These are phyloP conservation scores for Aspergillus sp. DNA, from an alignment of 2,329 filamentous ascomycete genomes.

Conservation along the genomic window DNA sequence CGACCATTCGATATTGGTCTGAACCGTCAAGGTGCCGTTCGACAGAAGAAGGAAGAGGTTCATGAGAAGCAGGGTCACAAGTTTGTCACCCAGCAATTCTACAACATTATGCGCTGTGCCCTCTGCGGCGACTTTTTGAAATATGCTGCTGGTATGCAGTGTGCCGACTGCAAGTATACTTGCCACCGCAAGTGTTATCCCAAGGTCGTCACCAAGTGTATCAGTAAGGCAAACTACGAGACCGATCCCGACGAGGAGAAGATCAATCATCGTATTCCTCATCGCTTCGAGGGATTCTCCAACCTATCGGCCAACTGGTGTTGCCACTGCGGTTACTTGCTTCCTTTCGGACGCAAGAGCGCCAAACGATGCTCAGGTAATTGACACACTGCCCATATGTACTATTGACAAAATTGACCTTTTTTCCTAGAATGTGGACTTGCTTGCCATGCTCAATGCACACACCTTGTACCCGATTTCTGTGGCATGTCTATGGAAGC, in stretches of 20 bases:
- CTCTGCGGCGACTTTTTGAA: slow-evolving; percentile 98
- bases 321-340: slow-evolving; percentile 94
- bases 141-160: slow-evolving; percentile 98
- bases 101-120: slow-evolving; percentile 99
- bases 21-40: slow-evolving; percentile 89
- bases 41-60: slow-evolving; percentile 95
- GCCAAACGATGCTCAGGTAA: slow-evolving; percentile 84
- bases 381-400: slow-evolving; percentile 1
- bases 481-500: slow-evolving; percentile 99
- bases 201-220: slow-evolving; percentile 98
- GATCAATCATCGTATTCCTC: slow-evolving; percentile 98
- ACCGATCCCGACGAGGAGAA: slow-evolving; percentile 98
- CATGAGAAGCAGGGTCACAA: slow-evolving; percentile 99
- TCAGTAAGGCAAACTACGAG: slow-evolving; percentile 98
- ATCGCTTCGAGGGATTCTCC: slow-evolving; percentile 93
- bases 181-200: slow-evolving; percentile 97
- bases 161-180: slow-evolving; percentile 98
- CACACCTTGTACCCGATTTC: slow-evolving; percentile 95
- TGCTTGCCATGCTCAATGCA: slow-evolving; percentile 85
- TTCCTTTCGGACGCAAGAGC: slow-evolving; percentile 93
- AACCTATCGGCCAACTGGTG: slow-evolving; percentile 99
- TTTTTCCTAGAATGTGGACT: slow-evolving; percentile 69
- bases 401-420: slow-evolving; percentile 5
- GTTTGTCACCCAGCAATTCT: slow-evolving; percentile 97
- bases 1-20: slow-evolving; percentile 83